Base-by-base conservation (phyloP, 805 yeast genomes). In the Starmerella floricola region DNA sequence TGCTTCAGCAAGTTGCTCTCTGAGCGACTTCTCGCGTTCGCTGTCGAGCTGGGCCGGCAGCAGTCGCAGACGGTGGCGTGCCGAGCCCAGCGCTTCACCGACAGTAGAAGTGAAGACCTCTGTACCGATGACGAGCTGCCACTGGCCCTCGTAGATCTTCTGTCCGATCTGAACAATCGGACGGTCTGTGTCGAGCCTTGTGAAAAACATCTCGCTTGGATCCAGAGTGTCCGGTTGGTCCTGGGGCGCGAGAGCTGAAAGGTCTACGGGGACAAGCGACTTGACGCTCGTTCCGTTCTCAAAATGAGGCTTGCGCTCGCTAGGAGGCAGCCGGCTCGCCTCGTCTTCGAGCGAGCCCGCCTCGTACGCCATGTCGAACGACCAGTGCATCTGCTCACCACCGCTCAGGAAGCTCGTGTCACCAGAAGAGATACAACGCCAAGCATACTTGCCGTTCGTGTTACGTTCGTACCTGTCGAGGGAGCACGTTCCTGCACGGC, bases 321-420 rank as follows among this genome's bases (percentile, higher is more conserved):
- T 23, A 6, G 26, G 26, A 6, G 26, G 26, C 26, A 23, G 26
- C 26, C 26, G 55, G 28, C 54, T 48, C 30, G 47, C 53, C 34
- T 85, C 75, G 60, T 86, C 95, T 38, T 79, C 94, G 49, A 78
- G 84, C 3, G 94, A 81, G 10, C 95, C 95, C 5, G 95, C 94
- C 62, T 84, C 95, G 51, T 73, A 78, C 16, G 74, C 75, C 43
- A 67, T 56, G 27, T 53, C 63, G 65, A 86, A 88, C 53, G 78
- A 75, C 54, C 54, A 50, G 46, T 50, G 44, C 93, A 85, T 84
- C 59, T 86, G 95, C 54, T 87, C 91, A 6, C 97, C 97, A 6
- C 69, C 61, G 6, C 72, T 59, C 47, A 88, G 65, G 53, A 79
- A 86, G 34, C 71, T 76, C 6, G 84, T 74, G 48, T 74, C 69